Conservation (phyloP, 257 asterid genomes). For the Mentha longifolia region DNA sequence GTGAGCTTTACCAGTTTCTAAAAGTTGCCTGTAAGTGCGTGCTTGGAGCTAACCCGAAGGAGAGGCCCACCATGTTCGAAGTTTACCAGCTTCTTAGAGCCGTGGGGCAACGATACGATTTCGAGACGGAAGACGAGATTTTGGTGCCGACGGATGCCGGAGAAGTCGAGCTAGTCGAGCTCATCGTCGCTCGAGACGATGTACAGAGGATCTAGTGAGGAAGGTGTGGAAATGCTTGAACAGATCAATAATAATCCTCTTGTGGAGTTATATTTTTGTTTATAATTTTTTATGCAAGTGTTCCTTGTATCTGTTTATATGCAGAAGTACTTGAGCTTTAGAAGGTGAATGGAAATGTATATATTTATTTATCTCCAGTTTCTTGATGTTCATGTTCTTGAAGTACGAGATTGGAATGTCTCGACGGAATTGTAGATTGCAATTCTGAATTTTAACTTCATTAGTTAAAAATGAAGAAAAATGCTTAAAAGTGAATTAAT, state of each 20-base stretch:
- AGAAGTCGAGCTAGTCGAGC: too few species aligned
- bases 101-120: constrained; percentile 64
- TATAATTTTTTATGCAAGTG: not conserved
- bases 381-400: too few species aligned
- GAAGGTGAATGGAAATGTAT: not conserved
- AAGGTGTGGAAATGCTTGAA: not conserved
- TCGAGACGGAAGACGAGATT: constrained; percentile 25
- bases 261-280: constrained; percentile 25
- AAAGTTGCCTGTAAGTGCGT: constrained; percentile 86
- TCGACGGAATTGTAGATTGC: too few species aligned
- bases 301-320: not conserved
- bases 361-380: not conserved
- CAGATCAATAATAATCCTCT: constrained; percentile 5
- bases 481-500: too few species aligned
- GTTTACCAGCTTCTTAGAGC: constrained; percentile 82
- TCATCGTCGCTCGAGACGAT: too few species aligned
- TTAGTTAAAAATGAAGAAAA: too few species aligned
- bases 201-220: constrained; percentile 27
- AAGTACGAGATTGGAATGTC: too few species aligned
- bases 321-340: constrained; percentile 4
- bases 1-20: constrained; percentile 76
- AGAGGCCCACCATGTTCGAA: constrained; percentile 90
- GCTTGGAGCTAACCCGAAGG: constrained; percentile 56
- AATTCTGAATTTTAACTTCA: too few species aligned
- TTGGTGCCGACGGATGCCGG: too few species aligned